Evolutionary conservation across 345 rosid species (phyloP).

Genomic region (Turnera subulata): DNA sequence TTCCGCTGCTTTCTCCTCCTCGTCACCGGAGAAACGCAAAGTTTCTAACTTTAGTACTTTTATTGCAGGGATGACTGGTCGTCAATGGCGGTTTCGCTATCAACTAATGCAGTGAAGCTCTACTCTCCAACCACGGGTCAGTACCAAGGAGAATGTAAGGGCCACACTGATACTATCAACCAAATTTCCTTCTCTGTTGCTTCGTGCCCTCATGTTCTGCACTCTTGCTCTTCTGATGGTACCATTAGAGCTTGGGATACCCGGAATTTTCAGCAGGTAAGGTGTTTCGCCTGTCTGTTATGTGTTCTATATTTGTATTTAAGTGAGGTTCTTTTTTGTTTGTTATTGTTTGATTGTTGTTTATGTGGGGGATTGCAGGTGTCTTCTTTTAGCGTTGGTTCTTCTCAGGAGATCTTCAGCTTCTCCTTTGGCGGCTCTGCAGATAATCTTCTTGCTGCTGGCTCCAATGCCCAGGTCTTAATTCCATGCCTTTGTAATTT

Average conservation of each 20-base stretch:
- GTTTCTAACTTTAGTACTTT: not conserved
- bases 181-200: slow-evolving; percentile 59
- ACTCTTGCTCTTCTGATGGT: slow-evolving; percentile 92
- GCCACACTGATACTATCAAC: slow-evolving; percentile 65
- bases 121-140: slow-evolving; percentile 86
- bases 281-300: no score
- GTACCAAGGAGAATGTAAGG: slow-evolving; percentile 76
- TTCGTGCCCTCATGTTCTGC: slow-evolving; percentile 59
- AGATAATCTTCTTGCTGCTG: slow-evolving; percentile 73
- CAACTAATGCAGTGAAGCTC: slow-evolving; percentile 68
- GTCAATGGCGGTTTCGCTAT: slow-evolving; percentile 85
- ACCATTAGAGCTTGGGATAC: slow-evolving; percentile 90
- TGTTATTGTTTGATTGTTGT: slow-evolving; percentile 2
- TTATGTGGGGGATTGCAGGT: slow-evolving; percentile 39
- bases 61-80: slow-evolving; percentile 66
- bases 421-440: slow-evolving; percentile 77
- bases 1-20: not conserved
- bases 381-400: slow-evolving; percentile 44
- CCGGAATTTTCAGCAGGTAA: slow-evolving; percentile 67
- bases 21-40: not conserved
- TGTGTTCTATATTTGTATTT: no score
- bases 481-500: not conserved
- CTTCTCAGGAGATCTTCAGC: slow-evolving; percentile 64
- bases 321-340: no score
- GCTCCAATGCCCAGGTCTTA: slow-evolving; percentile 77